These are phyloP conservation scores for Fagopyrum tataricum DNA, from an alignment of 148 eudicot species.

Conservation along the genomic window DNA sequence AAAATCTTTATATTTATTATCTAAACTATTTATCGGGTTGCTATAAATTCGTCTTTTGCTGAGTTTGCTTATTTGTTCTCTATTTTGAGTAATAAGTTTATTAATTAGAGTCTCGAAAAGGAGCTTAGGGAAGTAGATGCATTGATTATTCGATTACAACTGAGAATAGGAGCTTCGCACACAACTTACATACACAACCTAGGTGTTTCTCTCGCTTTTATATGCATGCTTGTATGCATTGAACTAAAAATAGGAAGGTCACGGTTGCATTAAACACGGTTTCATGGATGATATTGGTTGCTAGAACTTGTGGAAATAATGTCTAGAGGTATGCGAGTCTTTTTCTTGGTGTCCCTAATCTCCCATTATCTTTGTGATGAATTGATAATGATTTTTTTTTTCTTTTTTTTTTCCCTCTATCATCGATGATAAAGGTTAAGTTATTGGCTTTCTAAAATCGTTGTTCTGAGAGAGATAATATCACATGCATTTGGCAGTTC, in stretches of 20 bases:
- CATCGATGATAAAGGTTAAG: neutral
- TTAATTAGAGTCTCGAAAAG: neutral
- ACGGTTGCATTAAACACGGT: neutral
- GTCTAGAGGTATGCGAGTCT: neutral
- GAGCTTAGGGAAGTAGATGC: slow-evolving; percentile 2
- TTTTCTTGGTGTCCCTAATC: too few species aligned
- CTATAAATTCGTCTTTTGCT: too few species aligned
- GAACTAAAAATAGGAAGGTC: neutral
- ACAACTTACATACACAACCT: neutral
- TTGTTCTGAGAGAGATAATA: too few species aligned
- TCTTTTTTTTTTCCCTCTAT: too few species aligned
- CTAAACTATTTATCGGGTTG: too few species aligned
- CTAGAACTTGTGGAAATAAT: neutral
- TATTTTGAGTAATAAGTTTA: too few species aligned
- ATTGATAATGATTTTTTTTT: too few species aligned
- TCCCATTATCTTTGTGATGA: too few species aligned
- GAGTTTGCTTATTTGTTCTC: too few species aligned
- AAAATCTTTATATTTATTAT: too few species aligned
- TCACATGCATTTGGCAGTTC: neutral
- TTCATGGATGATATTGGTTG: neutral
- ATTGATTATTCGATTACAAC: neutral
- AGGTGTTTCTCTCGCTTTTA: neutral
- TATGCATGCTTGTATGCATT: neutral
- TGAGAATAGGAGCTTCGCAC: neutral
- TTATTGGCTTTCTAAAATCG: neutral